Evolutionary conservation across 192 early-diverging fungal species (phyloP).

Genomic region (Kappamyces sp.): DNA sequence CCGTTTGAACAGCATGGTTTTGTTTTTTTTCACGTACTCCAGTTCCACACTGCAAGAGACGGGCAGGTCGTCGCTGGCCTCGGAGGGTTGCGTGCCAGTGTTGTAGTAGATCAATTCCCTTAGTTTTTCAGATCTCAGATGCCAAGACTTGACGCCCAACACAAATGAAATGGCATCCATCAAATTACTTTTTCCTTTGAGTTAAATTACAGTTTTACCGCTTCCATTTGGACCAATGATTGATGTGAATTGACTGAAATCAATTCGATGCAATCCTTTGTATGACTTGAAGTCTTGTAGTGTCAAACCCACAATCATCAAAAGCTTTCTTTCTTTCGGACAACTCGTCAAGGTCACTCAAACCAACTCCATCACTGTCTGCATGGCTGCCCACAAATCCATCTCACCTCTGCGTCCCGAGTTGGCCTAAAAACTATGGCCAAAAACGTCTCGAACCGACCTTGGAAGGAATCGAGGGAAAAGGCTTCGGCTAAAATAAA

Average conservation of each 20-base stretch:
- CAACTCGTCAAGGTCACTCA: no score
- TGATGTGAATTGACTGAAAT: conserved; percentile 88
- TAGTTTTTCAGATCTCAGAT: conserved; percentile 82
- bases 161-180: conserved; percentile 99
- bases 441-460: conserved; percentile 4
- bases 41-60: no score
- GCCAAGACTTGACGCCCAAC: conserved; percentile 85
- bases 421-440: neutral
- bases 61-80: no score
- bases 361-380: neutral
- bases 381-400: neutral
- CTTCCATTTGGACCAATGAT: conserved; percentile 97
- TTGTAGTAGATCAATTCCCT: conserved; percentile 79
- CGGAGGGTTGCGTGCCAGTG: neutral
- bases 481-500: conserved; percentile 5
- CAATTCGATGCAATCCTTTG: conserved; percentile 87
- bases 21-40: neutral
- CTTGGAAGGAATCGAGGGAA: conserved; percentile 6
- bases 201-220: conserved; percentile 41
- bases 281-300: conserved; percentile 99
- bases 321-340: conserved; percentile 7
- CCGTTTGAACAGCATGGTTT: neutral
- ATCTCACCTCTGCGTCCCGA: neutral
- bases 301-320: conserved; percentile 44
- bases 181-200: conserved; percentile 88